Evolutionary conservation across 2,329 filamentous ascomycete species (phyloP).

Genomic region (Curvularia verruculosa): DNA sequence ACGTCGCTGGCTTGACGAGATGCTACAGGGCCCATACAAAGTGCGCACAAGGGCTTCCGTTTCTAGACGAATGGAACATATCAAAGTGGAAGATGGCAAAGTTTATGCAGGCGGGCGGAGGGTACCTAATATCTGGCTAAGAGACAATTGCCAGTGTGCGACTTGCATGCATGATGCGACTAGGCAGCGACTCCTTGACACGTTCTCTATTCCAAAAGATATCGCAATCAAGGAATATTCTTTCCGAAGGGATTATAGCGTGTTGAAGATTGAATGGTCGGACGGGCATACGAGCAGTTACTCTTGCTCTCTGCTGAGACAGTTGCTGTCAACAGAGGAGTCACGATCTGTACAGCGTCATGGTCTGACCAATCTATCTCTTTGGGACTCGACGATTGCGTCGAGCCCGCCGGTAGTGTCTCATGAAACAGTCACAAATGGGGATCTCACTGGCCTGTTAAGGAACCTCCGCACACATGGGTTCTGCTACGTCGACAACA

Average conservation of each 20-base stretch:
- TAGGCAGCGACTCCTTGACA: conserved; percentile 71
- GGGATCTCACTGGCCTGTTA: conserved; percentile 58
- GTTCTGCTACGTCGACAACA: conserved; percentile 76
- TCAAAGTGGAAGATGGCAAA: conserved; percentile 4
- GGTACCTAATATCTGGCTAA: conserved; percentile 43
- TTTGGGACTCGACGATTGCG: conserved; percentile 45
- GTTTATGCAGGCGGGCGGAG: conserved; percentile 3
- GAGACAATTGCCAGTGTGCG: conserved; percentile 75
- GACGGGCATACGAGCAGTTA: conserved; percentile 74
- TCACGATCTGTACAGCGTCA: conserved; percentile 42
- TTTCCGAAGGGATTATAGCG: conserved; percentile 9
- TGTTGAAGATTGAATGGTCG: conserved; percentile 44
- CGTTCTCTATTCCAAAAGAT: conserved; percentile 58
- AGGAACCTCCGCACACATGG: conserved; percentile 69
- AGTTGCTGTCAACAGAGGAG: conserved; percentile 49
- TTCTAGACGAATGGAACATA: not conserved
- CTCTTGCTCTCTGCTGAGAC: conserved; percentile 64
- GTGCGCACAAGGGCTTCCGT: not conserved
- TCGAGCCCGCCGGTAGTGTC: conserved; percentile 58
- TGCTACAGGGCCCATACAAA: not conserved
- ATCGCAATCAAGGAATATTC: conserved; percentile 31
- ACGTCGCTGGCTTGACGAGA: not conserved
- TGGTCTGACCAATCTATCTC: conserved; percentile 40
- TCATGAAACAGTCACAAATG: conserved; percentile 30
- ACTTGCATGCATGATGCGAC: conserved; percentile 73